These are phyloP conservation scores for Ogataea chonburiensis DNA, from an alignment of 805 yeast genomes.

Conservation along the genomic window DNA sequence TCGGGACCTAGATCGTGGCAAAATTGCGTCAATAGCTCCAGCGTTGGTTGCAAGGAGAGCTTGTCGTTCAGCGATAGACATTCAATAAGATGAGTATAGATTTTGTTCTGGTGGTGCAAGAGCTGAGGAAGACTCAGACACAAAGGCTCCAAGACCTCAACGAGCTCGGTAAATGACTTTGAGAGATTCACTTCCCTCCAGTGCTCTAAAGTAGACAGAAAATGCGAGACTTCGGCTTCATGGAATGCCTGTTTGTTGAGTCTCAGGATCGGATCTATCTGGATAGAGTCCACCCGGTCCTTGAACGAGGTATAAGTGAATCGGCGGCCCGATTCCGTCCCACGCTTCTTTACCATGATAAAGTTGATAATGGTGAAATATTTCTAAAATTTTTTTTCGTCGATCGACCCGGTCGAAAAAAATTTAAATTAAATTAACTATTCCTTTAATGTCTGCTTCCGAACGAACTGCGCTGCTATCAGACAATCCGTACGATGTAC, in stretches of 20 bases:
- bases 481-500: constrained; percentile 32
- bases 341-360: constrained; percentile 37
- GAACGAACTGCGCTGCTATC: constrained; percentile 32
- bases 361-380: constrained; percentile 1
- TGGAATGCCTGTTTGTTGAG: constrained; percentile 61
- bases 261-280: constrained; percentile 67
- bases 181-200: constrained; percentile 89
- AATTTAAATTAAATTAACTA: not conserved
- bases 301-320: constrained; percentile 74
- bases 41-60: constrained; percentile 72
- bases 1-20: constrained; percentile 93
- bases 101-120: constrained; percentile 62
- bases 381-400: constrained; percentile 11
- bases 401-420: constrained; percentile 10
- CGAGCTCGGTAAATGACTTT: constrained; percentile 63
- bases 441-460: constrained; percentile 13
- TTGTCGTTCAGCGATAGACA: constrained; percentile 58
- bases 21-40: constrained; percentile 80
- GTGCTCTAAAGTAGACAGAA: constrained; percentile 72
- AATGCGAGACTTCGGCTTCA: constrained; percentile 74
- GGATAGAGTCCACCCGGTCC: constrained; percentile 78
- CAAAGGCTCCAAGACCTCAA: constrained; percentile 50
- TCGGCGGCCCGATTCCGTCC: constrained; percentile 54
- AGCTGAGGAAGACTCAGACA: constrained; percentile 79
- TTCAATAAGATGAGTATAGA: constrained; percentile 44